Evolutionary conservation across 1,284 basidiomycete species (phyloP).

Genomic region (Boletellus deceptivus): DNA sequence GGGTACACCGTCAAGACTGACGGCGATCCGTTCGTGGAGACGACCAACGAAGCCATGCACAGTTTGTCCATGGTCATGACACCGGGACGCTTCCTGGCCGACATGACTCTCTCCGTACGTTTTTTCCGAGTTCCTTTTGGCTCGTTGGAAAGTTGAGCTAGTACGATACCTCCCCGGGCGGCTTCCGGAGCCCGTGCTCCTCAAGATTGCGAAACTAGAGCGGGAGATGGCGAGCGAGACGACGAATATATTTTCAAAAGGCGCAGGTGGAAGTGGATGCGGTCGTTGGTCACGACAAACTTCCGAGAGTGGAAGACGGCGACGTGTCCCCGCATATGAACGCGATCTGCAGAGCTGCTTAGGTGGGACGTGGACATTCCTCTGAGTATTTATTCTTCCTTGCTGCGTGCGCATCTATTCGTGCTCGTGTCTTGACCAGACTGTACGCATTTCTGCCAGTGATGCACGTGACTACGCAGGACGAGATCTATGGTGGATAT

Average conservation of each 20-base stretch:
- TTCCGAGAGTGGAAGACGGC: constrained; percentile 15
- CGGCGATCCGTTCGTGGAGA: constrained; percentile 23
- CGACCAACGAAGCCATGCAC: constrained; percentile 17
- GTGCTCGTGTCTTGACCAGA: constrained; percentile 8
- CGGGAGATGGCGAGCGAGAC: constrained; percentile 30
- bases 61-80: constrained; percentile 11
- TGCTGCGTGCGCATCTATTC: no score
- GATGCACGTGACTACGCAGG: constrained; percentile 33
- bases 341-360: constrained; percentile 17
- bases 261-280: constrained; percentile 20
- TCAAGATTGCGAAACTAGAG: constrained; percentile 35
- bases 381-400: constrained; percentile 6
- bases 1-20: constrained; percentile 22
- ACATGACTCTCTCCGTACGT: constrained; percentile 28
- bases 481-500: constrained; percentile 36
- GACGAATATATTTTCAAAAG: constrained; percentile 21
- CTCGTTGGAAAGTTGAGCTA: not conserved
- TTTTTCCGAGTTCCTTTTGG: not conserved
- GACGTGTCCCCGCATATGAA: constrained; percentile 15
- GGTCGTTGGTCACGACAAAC: constrained; percentile 13
- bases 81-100: constrained; percentile 29
- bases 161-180: constrained; percentile 45
- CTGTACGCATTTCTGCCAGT: constrained; percentile 22
- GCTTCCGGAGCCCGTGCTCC: constrained; percentile 47
- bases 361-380: constrained; percentile 18